Conservation (phyloP, 164 flowering plant species). For the Nymphaea thermarum region DNA sequence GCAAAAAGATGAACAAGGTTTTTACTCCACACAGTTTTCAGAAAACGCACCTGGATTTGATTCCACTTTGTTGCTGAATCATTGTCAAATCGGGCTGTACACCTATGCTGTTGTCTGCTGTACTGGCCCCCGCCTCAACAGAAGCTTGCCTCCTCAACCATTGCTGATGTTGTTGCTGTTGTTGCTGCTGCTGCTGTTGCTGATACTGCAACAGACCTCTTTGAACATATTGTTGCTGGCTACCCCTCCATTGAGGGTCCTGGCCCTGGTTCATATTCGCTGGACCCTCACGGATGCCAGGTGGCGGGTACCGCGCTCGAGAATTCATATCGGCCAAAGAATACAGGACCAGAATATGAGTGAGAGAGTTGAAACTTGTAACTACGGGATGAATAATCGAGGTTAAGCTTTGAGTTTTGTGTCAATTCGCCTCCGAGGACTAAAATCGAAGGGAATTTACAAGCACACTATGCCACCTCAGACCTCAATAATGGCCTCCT, state of each 20-base stretch:
- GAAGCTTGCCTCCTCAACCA: conserved; percentile 51
- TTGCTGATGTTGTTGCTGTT: conserved; percentile 53
- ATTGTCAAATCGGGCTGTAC: background rate
- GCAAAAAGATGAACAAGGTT: background rate
- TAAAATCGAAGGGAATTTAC: background rate
- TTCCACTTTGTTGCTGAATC: background rate
- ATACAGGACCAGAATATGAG: background rate
- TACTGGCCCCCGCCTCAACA: background rate
- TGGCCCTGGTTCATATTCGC: conserved; percentile 35
- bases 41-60: background rate
- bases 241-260: conserved; percentile 27
- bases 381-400: background rate
- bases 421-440: background rate
- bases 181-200: conserved; percentile 16
- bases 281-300: conserved; percentile 68
- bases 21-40: background rate
- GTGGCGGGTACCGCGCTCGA: conserved; percentile 66
- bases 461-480: background rate
- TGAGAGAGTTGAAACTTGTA: too few species aligned
- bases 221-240: conserved; percentile 62
- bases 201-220: conserved; percentile 29
- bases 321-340: conserved; percentile 28
- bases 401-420: background rate
- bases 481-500: background rate
- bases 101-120: background rate